Percentiles rank a stretch among this genome's conserved stretches.
These are phyloP conservation scores for Raffaelea ambrosiae DNA, from an alignment of 2,329 filamentous ascomycete genomes.

Conservation along the genomic window DNA sequence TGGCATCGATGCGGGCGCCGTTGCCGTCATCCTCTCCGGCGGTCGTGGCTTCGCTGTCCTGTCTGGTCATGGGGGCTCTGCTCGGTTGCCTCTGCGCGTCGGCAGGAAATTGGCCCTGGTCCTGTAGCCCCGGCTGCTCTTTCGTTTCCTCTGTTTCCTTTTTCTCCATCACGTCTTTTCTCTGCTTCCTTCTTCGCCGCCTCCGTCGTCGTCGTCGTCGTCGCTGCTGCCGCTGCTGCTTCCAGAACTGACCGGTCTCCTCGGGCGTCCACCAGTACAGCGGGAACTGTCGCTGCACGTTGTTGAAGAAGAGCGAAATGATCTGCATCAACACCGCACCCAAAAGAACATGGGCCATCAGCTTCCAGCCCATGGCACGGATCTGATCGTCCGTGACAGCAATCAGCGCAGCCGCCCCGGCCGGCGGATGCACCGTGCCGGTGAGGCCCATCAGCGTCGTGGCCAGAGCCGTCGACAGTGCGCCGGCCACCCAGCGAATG, in stretches of 20 bases:
- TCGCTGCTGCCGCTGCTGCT: background rate
- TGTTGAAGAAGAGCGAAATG: slow-evolving; percentile 58
- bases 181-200: background rate
- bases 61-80: too few species aligned
- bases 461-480: slow-evolving; percentile 43
- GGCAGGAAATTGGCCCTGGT: too few species aligned
- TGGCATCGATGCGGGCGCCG: too few species aligned
- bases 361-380: slow-evolving; percentile 54
- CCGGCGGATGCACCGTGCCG: slow-evolving; percentile 65
- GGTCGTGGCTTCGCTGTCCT: too few species aligned
- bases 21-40: too few species aligned
- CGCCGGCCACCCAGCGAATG: slow-evolving; percentile 57
- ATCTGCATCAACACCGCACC: slow-evolving; percentile 52
- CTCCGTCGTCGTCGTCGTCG: background rate
- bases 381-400: slow-evolving; percentile 51
- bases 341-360: slow-evolving; percentile 55
- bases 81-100: too few species aligned
- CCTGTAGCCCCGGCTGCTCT: too few species aligned
- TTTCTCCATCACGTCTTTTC: background rate
- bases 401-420: slow-evolving; percentile 64
- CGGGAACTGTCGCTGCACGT: slow-evolving; percentile 58
- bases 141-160: too few species aligned
- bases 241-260: slow-evolving; percentile 18
- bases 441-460: slow-evolving; percentile 52
- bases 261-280: slow-evolving; percentile 60